phyloP scores from a whole-genome alignment of 2,329 filamentous ascomycete genomes.

The Talaromyces pinophilus region DNA sequence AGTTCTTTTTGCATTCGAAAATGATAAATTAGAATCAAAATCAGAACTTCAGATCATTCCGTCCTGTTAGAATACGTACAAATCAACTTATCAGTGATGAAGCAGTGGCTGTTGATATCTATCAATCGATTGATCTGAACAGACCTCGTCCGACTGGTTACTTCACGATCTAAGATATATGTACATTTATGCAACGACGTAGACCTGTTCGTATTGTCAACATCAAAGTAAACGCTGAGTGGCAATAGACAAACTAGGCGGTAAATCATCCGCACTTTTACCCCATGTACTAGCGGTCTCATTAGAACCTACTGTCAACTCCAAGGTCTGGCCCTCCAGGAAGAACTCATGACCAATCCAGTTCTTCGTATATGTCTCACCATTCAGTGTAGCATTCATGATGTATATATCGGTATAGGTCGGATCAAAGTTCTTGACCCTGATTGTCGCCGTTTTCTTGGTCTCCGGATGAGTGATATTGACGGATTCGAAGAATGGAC shows the following conservation, averaged over 20 bases:
- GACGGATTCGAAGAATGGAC: slow-evolving; percentile 64
- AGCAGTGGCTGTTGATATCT: not conserved
- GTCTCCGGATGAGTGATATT: slow-evolving; percentile 60
- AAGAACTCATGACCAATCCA: slow-evolving; percentile 71
- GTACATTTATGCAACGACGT: not conserved
- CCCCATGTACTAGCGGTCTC: slow-evolving; percentile 68
- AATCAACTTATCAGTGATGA: not conserved
- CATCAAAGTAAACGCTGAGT: not conserved
- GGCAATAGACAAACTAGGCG: slow-evolving; percentile 53
- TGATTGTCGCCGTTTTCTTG: slow-evolving; percentile 59
- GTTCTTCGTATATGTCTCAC: slow-evolving; percentile 60
- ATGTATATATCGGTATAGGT: slow-evolving; percentile 61
- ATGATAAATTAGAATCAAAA: not conserved
- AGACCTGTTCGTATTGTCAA: not conserved
- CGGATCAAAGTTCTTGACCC: slow-evolving; percentile 62
- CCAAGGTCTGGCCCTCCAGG: slow-evolving; percentile 62
- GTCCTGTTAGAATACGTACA: not conserved
- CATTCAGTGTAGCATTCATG: slow-evolving; percentile 64
- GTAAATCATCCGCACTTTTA: slow-evolving; percentile 59
- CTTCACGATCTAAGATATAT: not conserved
- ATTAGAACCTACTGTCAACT: slow-evolving; percentile 60
- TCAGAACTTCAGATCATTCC: no score
- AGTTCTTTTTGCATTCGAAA: no score
- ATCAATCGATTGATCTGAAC: not conserved
- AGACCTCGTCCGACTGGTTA: no score